phyloP scores from a whole-genome alignment of 192 early-diverging fungal species.

The Linnemannia elongata region DNA sequence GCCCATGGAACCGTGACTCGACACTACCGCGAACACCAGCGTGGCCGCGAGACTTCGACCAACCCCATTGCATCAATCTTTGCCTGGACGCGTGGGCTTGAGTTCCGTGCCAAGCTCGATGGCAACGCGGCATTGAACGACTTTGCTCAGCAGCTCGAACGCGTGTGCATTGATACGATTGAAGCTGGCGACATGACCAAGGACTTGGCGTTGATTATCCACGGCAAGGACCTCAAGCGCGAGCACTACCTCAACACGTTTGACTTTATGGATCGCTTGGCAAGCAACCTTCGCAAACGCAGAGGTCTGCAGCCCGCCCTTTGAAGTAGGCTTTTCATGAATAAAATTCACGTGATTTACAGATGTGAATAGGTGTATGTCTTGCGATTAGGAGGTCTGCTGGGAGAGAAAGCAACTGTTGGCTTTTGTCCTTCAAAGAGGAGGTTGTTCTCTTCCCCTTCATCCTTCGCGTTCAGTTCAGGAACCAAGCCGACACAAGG shows the following conservation, averaged over 20 bases:
- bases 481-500: neutral
- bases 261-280: conserved; percentile 90
- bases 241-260: conserved; percentile 90
- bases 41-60: conserved; percentile 93
- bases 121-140: conserved; percentile 76
- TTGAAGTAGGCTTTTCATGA: neutral
- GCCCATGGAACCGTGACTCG: conserved; percentile 98
- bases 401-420: neutral
- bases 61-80: conserved; percentile 99
- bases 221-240: conserved; percentile 84
- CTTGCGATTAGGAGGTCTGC: no score
- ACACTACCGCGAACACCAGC: conserved; percentile 96
- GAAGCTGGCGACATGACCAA: conserved; percentile 95
- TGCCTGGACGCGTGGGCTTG: conserved; percentile 94
- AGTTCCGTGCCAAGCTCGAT: conserved; percentile 95
- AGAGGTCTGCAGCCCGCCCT: conserved; percentile 30
- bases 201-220: conserved; percentile 95
- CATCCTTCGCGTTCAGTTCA: neutral
- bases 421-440: neutral
- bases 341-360: neutral
- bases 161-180: conserved; percentile 91
- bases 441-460: neutral
- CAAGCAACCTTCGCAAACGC: conserved; percentile 66
- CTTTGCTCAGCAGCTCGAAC: conserved; percentile 87
- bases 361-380: neutral